Base-by-base conservation (phyloP, 305 asterid genomes). In the Ruellia speciosa region DNA sequence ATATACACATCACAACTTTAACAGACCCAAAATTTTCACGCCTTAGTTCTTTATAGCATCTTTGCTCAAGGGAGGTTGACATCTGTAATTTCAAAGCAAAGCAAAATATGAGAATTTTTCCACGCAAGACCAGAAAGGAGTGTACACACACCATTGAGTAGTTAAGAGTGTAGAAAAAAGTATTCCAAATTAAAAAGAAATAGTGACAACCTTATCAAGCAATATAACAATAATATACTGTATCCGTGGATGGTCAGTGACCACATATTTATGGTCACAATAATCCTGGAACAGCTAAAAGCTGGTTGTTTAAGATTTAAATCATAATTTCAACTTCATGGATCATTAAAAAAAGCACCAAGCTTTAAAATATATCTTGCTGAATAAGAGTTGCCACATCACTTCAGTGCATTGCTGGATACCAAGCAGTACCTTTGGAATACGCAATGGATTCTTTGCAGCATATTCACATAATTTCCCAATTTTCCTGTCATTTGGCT, bases 391-490 rank as follows among this genome's bases (percentile, higher is more conserved):
- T 15, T 14, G 52, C 6, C 18, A 16, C 1, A 47, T 14, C 2
- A 47, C 3, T 0, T 0, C 2, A 16, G 19, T 15, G 6, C 9
- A n/a, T 47, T 47, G 52, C 2, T 0, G 18, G 6, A 6, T 47
- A 15, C 19, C 1, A 14, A 43, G 2, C 2, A 57, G 49, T 77
- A 93, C 99, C 95, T 89, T 93, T 17, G 99, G 99, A 68, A 89
- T 93, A 58, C 99, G 95, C 79, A 86, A 59, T 46, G 99, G 99
- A 74, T 89, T 93, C 71, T 86, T 89, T 1, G 84, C 79, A 62
- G 95, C 96, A 70, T 93, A 93, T 68, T 93, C 97, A 54, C 99
- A 93, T 68, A 93, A 75, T 79, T 93, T 93, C 31, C 89, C 94
- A 49, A 93, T 89, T 81, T 81, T 88, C 75, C 97, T 77, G 52